Percentiles rank a stretch among this genome's conserved stretches.
phyloP scores from a whole-genome alignment of 805 yeast genomes.

The Wickerhamiella qilinensis region DNA sequence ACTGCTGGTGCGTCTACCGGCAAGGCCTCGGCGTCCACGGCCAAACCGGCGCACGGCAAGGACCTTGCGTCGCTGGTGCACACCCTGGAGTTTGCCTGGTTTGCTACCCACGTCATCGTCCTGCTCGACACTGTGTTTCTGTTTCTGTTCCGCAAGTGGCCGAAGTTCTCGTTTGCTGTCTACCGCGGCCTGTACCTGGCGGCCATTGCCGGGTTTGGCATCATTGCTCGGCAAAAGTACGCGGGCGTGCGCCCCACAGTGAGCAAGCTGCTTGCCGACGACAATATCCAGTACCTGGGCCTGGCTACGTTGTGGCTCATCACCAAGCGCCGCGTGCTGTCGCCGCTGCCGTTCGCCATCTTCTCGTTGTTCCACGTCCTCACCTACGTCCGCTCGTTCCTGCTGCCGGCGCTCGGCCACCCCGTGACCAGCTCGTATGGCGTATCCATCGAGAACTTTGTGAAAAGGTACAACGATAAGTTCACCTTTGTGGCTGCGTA shows the following conservation, averaged over 20 bases:
- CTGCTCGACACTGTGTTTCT: conserved; percentile 9
- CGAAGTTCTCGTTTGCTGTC: conserved; percentile 26
- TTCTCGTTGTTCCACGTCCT: conserved; percentile 73
- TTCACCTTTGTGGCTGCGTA: conserved; percentile 45
- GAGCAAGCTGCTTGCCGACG: conserved; percentile 31
- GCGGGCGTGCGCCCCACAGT: conserved; percentile 12
- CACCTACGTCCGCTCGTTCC: conserved; percentile 45
- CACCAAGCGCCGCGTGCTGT: conserved; percentile 42
- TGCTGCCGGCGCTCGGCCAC: conserved; percentile 47
- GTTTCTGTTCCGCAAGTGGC: conserved; percentile 10
- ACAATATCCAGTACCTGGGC: conserved; percentile 56
- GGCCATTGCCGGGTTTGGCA: conserved; percentile 56
- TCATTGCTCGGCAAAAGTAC: conserved; percentile 51
- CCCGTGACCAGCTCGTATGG: conserved; percentile 15
- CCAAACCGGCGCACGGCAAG: neutral
- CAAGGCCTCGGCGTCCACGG: neutral
- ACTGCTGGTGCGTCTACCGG: conserved; percentile 1
- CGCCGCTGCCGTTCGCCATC: conserved; percentile 57
- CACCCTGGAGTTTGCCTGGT: conserved; percentile 19
- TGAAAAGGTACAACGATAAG: conserved; percentile 39
- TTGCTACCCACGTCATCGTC: conserved; percentile 12
- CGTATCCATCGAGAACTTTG: conserved; percentile 27
- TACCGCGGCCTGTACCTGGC: conserved; percentile 49
- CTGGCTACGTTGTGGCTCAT: conserved; percentile 40
- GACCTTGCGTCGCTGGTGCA: conserved; percentile 8